A percentile compares a stretch with the other conserved stretches of the same genome.
phyloP scores from a whole-genome alignment of 1,284 basidiomycete genomes.

The Cutaneotrichosporon sp. region DNA sequence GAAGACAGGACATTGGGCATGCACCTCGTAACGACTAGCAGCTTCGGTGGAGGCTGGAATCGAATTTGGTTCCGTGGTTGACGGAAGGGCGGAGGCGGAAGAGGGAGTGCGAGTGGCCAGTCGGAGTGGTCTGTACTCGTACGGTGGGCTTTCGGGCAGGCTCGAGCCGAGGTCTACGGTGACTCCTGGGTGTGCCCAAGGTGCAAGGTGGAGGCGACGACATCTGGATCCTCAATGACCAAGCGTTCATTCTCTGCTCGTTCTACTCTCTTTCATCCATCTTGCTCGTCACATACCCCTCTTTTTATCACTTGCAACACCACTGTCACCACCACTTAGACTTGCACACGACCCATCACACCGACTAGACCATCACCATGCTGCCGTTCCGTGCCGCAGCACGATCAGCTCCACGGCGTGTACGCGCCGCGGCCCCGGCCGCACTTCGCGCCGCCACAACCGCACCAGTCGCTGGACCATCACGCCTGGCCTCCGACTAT shows the following conservation, averaged over 20 bases:
- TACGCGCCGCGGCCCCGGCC: constrained; percentile 4
- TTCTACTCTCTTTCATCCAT: not conserved
- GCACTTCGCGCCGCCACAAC: not conserved
- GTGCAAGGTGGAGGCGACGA: not conserved
- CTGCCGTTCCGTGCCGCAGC: constrained; percentile 34
- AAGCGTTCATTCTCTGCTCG: not conserved
- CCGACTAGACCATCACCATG: constrained; percentile 21
- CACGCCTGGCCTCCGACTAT: constrained; percentile 20
- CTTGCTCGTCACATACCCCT: not conserved
- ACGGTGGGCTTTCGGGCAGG: not conserved
- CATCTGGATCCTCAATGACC: constrained; percentile 1
- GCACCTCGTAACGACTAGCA: constrained; percentile 9
- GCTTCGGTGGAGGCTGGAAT: constrained; percentile 2
- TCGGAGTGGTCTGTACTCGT: not conserved
- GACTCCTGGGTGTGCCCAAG: not conserved
- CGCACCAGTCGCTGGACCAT: constrained; percentile 27
- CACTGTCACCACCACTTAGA: not conserved
- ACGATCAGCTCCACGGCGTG: constrained; percentile 17
- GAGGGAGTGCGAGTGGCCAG: not conserved
- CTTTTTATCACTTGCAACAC: not conserved
- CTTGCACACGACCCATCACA: not conserved
- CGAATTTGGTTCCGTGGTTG: not conserved
- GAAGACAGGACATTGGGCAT: constrained; percentile 1
- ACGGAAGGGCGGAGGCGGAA: not conserved
- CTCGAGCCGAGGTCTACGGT: not conserved